Conservation (phyloP, 169 alveolate species). For the Plasmodium knowlesi region DNA sequence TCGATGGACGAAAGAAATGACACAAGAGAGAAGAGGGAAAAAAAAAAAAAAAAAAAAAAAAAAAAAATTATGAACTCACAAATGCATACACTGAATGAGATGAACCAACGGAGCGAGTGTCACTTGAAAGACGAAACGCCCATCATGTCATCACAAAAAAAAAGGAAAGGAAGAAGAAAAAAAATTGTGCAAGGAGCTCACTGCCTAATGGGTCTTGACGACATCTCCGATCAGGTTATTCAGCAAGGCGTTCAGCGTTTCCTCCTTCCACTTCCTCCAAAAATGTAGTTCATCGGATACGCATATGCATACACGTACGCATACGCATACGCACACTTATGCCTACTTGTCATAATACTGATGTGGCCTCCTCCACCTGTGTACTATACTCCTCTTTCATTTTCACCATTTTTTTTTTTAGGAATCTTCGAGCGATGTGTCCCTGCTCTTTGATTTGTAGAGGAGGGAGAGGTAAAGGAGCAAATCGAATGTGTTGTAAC, state of each 20-base stretch:
- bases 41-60: not conserved
- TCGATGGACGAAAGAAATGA: not conserved
- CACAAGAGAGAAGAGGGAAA: not conserved
- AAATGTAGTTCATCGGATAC: not conserved
- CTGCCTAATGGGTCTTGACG: not conserved
- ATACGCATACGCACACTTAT: too few species aligned
- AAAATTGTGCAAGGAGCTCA: not conserved
- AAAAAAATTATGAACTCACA: not conserved
- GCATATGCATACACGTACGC: not conserved
- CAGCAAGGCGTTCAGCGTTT: not conserved
- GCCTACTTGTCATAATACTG: not conserved
- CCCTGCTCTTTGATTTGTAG: conserved; percentile 51
- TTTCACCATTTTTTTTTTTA: not conserved
- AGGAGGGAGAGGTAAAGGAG: not conserved
- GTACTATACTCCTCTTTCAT: not conserved
- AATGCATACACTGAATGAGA: not conserved
- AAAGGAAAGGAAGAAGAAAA: not conserved
- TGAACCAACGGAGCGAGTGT: not conserved
- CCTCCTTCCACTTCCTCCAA: not conserved
- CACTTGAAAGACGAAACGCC: not conserved
- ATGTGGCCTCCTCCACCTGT: not conserved
- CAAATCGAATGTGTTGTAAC: not conserved
- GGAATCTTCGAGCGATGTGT: conserved; percentile 54
- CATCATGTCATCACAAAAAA: not conserved
- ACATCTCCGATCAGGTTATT: not conserved